These are phyloP conservation scores for Fagopyrum tataricum DNA, from an alignment of 148 eudicot species.

Conservation along the genomic window DNA sequence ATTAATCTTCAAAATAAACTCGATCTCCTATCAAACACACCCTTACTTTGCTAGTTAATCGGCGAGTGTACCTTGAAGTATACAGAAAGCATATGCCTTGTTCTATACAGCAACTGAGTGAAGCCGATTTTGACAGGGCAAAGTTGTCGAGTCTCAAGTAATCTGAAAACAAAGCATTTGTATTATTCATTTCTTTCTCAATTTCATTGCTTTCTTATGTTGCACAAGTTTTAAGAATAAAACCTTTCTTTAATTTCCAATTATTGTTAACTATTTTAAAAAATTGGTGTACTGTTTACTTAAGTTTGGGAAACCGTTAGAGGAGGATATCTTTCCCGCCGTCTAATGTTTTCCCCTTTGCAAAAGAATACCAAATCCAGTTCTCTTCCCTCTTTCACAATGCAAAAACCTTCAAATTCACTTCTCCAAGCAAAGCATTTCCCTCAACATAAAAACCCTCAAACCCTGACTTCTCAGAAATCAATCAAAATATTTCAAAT, in stretches of 20 bases:
- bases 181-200: neutral
- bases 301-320: conserved; percentile 10
- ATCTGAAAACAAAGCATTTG: neutral
- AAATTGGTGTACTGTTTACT: neutral
- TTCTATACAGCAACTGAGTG: neutral
- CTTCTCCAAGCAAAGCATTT: conserved; percentile 46
- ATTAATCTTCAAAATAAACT: too few species aligned
- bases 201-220: neutral
- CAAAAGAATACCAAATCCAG: conserved; percentile 13
- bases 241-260: neutral
- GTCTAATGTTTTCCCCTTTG: conserved; percentile 2
- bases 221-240: neutral
- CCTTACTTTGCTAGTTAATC: too few species aligned
- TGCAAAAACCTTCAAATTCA: conserved; percentile 20
- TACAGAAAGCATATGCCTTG: neutral
- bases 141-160: neutral
- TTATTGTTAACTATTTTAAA: neutral
- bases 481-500: neutral
- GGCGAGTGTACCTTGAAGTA: neutral
- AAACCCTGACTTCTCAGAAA: neutral
- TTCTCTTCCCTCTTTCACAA: neutral
- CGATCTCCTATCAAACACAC: too few species aligned
- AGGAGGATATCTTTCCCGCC: conserved; percentile 12
- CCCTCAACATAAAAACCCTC: conserved; percentile 14
- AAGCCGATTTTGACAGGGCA: neutral